A percentile compares a stretch with the other conserved stretches of the same genome.
These are phyloP conservation scores for Gillenia trifoliata DNA, from an alignment of 306 rosid species.

Conservation along the genomic window DNA sequence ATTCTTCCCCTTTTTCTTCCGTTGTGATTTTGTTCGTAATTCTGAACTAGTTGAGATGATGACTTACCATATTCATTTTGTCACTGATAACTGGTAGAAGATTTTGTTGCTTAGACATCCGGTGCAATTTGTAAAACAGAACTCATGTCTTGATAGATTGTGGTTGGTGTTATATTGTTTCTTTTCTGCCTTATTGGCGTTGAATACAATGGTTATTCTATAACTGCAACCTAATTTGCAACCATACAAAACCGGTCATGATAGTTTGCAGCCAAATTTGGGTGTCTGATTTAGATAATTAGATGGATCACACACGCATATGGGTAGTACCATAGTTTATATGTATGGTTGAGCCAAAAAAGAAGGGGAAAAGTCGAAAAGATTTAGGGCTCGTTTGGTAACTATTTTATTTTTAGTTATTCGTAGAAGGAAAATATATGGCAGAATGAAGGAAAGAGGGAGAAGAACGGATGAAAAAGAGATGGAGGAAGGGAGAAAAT, in stretches of 20 bases:
- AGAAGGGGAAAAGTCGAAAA: too few relatives aligned
- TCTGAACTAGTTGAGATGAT: background rate
- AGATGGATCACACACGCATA: too few relatives aligned
- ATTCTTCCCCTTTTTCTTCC: background rate
- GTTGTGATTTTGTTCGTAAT: background rate
- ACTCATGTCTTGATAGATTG: background rate
- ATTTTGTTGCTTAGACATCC: background rate
- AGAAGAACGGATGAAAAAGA: too few relatives aligned
- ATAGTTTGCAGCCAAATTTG: background rate
- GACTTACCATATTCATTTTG: background rate
- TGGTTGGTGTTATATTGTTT: background rate
- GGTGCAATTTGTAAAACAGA: background rate
- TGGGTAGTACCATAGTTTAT: too few relatives aligned
- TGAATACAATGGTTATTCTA: background rate
- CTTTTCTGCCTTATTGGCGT: background rate
- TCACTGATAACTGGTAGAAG: background rate
- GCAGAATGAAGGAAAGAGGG: too few relatives aligned
- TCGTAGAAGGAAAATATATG: too few relatives aligned
- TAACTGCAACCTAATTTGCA: background rate
- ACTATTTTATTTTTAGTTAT: too few relatives aligned
- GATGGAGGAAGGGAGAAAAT: too few relatives aligned
- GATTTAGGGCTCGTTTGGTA: too few relatives aligned
- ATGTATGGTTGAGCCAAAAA: too few relatives aligned
- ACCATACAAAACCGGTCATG: background rate
- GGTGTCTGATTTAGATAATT: background rate